Conservation (phyloP, 2,329 filamentous ascomycete genomes). For the Xylariales sp. region DNA sequence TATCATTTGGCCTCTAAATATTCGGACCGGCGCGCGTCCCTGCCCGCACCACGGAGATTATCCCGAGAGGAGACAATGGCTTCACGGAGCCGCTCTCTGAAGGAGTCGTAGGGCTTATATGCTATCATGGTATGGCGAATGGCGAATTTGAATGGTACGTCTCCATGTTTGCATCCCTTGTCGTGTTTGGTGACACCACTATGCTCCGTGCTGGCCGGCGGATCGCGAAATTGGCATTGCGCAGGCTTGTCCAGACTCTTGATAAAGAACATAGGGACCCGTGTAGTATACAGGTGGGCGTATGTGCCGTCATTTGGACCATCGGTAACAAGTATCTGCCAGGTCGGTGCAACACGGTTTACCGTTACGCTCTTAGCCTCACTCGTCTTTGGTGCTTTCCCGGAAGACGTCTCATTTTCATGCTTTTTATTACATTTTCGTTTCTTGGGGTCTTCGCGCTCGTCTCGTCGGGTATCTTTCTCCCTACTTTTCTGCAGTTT, state of each 20-base stretch:
- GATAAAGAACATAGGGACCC: constrained; percentile 2
- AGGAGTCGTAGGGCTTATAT: not conserved
- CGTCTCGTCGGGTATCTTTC: not conserved
- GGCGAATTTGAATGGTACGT: not conserved
- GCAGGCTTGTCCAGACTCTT: not conserved
- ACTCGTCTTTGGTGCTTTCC: too few species aligned
- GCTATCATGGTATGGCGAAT: constrained; percentile 7
- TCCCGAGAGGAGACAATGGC: not conserved
- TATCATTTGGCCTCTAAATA: not conserved
- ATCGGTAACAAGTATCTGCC: constrained; percentile 19
- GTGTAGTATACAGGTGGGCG: constrained; percentile 16
- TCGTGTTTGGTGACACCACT: not conserved
- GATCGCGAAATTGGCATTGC: not conserved
- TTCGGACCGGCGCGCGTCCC: too few species aligned
- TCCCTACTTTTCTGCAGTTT: not conserved
- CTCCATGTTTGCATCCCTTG: not conserved
- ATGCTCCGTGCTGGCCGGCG: not conserved
- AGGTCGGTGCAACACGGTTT: not conserved
- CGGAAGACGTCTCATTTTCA: not conserved
- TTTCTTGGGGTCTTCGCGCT: not conserved
- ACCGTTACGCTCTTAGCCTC: not conserved
- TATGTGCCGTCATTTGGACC: not conserved
- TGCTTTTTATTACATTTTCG: not conserved
- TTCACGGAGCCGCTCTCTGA: constrained; percentile 6
- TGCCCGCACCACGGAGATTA: not conserved